Percentiles rank a stretch among this genome's conserved stretches.
phyloP scores from a whole-genome alignment of 495 filamentous ascomycete species.

The Penicillium ochrochloron region DNA sequence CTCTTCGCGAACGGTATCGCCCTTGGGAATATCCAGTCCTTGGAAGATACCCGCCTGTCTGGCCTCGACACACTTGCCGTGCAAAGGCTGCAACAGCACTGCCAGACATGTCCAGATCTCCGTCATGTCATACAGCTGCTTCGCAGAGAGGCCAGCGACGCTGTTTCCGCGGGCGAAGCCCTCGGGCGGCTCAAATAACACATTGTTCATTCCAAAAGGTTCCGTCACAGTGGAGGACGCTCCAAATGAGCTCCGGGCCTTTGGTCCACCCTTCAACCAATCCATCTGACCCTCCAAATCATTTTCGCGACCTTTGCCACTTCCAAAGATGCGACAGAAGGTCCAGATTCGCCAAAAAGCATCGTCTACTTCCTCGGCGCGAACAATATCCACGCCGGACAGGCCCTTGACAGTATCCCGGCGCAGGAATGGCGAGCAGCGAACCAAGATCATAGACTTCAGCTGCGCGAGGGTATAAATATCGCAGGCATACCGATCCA shows the following conservation, averaged over 20 bases:
- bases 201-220: slow-evolving; percentile 55
- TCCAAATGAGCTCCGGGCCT: slow-evolving; percentile 46
- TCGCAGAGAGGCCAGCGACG: slow-evolving; percentile 53
- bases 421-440: slow-evolving; percentile 62
- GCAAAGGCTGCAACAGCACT: slow-evolving; percentile 60
- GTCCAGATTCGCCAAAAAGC: slow-evolving; percentile 74
- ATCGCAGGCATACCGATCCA: slow-evolving; percentile 60
- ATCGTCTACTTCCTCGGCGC: slow-evolving; percentile 62
- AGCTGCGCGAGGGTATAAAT: slow-evolving; percentile 62
- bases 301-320: slow-evolving; percentile 60
- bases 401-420: slow-evolving; percentile 61
- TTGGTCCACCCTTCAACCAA: slow-evolving; percentile 63
- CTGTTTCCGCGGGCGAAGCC: slow-evolving; percentile 64
- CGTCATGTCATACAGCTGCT: slow-evolving; percentile 66
- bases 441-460: slow-evolving; percentile 62
- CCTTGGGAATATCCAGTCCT: slow-evolving; percentile 46
- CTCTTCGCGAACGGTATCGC: slow-evolving; percentile 59
- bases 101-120: slow-evolving; percentile 70
- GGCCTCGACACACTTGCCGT: slow-evolving; percentile 60
- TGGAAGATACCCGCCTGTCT: slow-evolving; percentile 61
- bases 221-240: slow-evolving; percentile 45
- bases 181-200: slow-evolving; percentile 60
- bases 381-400: slow-evolving; percentile 51
- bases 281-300: slow-evolving; percentile 67
- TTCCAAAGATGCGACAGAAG: slow-evolving; percentile 70